phyloP scores from a whole-genome alignment of 257 asterid species.

The Prunella vulgaris region DNA sequence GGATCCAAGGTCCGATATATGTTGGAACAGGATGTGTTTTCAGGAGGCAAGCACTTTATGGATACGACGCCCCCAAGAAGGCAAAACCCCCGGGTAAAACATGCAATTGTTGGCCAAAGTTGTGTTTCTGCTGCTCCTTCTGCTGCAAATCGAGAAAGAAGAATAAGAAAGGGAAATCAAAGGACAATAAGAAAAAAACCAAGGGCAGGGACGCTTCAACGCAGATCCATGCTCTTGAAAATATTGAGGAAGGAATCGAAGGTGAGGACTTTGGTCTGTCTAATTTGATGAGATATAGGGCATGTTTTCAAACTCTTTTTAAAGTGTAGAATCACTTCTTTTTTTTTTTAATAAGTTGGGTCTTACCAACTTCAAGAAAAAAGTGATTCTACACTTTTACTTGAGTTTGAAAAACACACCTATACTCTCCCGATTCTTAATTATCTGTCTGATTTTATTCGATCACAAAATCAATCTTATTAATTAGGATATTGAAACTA shows the following conservation, averaged over 20 bases:
- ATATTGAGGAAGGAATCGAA: slow-evolving; percentile 91
- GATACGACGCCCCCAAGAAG: slow-evolving; percentile 91
- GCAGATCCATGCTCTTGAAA: slow-evolving; percentile 96
- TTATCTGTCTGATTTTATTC: neutral
- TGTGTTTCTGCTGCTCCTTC: slow-evolving; percentile 42
- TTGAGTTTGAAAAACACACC: too few species aligned
- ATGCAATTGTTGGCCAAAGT: slow-evolving; percentile 92
- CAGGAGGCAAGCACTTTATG: slow-evolving; percentile 93
- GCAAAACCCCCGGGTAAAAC: slow-evolving; percentile 85
- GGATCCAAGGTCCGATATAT: slow-evolving; percentile 96
- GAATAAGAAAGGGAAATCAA: slow-evolving; percentile 40
- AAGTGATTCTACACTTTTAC: too few species aligned
- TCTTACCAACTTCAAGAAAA: too few species aligned
- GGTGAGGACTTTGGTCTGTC: slow-evolving; percentile 41
- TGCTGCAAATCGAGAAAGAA: slow-evolving; percentile 60
- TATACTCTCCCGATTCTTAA: too few species aligned
- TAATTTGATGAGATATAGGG: too few species aligned
- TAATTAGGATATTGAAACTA: too few species aligned
- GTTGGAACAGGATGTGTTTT: slow-evolving; percentile 98
- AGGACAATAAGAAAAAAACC: slow-evolving; percentile 61
- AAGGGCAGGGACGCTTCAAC: slow-evolving; percentile 66
- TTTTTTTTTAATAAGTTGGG: too few species aligned
- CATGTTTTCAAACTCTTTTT: too few species aligned
- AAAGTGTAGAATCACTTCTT: too few species aligned
- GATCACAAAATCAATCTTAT: too few species aligned